phyloP scores from a whole-genome alignment of 768 basidiomycete genomes.

The Russula virescens region DNA sequence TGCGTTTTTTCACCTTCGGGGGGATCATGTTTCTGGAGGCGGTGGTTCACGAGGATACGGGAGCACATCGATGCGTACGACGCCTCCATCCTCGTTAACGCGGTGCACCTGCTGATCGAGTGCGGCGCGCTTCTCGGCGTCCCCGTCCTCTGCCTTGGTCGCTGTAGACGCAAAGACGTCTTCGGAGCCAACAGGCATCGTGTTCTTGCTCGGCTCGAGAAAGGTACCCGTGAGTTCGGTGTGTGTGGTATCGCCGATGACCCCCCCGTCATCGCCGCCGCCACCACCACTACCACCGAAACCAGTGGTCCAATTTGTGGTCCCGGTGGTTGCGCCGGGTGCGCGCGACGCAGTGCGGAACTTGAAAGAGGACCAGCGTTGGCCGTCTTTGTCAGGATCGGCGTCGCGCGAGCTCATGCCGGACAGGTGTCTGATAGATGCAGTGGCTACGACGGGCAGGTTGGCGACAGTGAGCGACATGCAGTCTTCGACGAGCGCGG shows the following conservation, averaged over 20 bases:
- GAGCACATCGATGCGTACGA: conserved; percentile 18
- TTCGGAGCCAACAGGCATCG: neutral
- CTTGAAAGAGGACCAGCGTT: conserved; percentile 24
- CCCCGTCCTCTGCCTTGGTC: neutral
- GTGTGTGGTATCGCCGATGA: neutral
- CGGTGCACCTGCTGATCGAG: neutral
- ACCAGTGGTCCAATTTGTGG: neutral
- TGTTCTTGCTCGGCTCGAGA: neutral
- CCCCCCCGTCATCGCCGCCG: neutral
- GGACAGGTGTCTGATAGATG: conserved; percentile 5
- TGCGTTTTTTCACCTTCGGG: neutral
- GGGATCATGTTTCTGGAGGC: neutral
- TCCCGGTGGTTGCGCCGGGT: neutral
- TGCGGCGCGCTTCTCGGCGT: neutral
- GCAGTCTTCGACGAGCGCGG: conserved; percentile 31
- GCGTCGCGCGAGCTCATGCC: neutral
- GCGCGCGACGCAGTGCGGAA: conserved; percentile 18
- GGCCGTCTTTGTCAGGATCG: conserved; percentile 18
- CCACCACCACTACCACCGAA: neutral
- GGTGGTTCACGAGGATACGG: conserved; percentile 1
- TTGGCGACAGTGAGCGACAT: conserved; percentile 19
- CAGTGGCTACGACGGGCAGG: conserved; percentile 22
- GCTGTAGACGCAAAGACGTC: neutral
- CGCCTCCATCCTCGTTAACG: neutral
- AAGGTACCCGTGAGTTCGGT: neutral